A percentile compares a stretch with the other conserved stretches of the same genome.
These are phyloP conservation scores for Spathaspora sp. DNA, from an alignment of 805 yeast species.

Conservation along the genomic window DNA sequence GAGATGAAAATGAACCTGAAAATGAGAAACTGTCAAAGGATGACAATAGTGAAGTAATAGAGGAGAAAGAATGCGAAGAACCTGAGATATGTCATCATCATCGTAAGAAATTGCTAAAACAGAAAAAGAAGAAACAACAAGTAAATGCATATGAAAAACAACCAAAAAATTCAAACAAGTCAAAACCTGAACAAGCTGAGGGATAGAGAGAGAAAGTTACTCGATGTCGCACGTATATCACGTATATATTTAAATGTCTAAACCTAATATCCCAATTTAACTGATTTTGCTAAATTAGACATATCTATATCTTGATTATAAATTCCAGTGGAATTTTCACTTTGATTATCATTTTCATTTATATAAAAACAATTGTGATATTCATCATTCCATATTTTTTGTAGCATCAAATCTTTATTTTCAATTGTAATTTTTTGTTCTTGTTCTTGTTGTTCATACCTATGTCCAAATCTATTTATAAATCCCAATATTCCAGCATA, in stretches of 20 bases:
- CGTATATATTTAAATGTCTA: no score
- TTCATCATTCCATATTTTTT: slow-evolving; percentile 12
- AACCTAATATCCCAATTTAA: slow-evolving; percentile 2
- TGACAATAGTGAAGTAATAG: slow-evolving; percentile 10
- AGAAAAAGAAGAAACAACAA: slow-evolving; percentile 25
- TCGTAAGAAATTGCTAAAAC: slow-evolving; percentile 7
- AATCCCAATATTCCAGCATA: slow-evolving; percentile 24
- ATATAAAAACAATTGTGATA: slow-evolving; percentile 3
- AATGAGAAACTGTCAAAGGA: slow-evolving; percentile 6
- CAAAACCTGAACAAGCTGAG: slow-evolving; percentile 2
- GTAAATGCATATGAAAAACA: slow-evolving; percentile 90
- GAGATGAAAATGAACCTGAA: slow-evolving; percentile 2
- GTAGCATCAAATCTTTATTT: slow-evolving; percentile 9
- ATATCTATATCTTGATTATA: slow-evolving; percentile 1
- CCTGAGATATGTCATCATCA: slow-evolving; percentile 13
- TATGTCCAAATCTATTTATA: slow-evolving; percentile 4
- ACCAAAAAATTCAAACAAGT: slow-evolving; percentile 51
- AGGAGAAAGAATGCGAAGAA: slow-evolving; percentile 6
- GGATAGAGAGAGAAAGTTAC: neutral
- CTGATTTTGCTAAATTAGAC: slow-evolving; percentile 8
- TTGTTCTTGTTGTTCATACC: neutral
- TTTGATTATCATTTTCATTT: neutral
- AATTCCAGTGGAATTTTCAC: neutral
- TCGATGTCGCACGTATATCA: no score
- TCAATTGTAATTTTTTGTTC: slow-evolving; percentile 4